Base-by-base conservation (phyloP, 2,329 filamentous ascomycete species). In the Escovopsis sp. region DNA sequence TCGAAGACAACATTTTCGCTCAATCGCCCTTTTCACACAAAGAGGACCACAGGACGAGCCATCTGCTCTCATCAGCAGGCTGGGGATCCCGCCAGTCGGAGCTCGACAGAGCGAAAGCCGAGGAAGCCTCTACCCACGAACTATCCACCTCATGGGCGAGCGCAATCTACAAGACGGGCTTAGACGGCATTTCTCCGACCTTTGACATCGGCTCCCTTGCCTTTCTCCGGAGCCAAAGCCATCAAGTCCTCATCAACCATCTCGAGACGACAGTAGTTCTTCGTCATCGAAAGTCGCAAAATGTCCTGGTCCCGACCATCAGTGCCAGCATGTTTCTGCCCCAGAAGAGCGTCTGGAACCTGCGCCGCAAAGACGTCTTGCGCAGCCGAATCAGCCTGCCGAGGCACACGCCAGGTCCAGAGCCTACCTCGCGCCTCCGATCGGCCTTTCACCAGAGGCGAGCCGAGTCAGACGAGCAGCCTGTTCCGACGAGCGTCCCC, bases 261-360 rank as follows among this genome's bases (percentile, higher is more conserved):
- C 52, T 73, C 11, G 68, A 72, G 42, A 53, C 48, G 30, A 46
- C 56, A 2, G 67, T 65, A 6, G 62, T 62, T 7, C 65, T 68
- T 43, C 64, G 62, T 43, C 62, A 65, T 38, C 57, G 61, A 43
- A 53, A 61, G 10, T 59, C 63, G 39, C 59, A 58, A 13, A 63
- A 68, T 37, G 61, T 66, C 13, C 61, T 65, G 11, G 56, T 71
- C 10, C 66, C 69, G 41, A 70, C 66, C n/a, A 52, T 72, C 17
- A 68, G 64, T 31, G 63, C 69, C 34, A 66, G 59, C 40, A 61
- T 72, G 53, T 67, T 73, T 38, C 48, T 68, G 5, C 62, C 66
- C 4, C 64, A 63, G 39, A 58, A 57, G 37, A 61, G 61, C 39
- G 57, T 70, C 27, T 66, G 66, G 60, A 70, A 58, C 45, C 66